Percentiles rank a stretch among this genome's conserved stretches.
These are phyloP conservation scores for Mycena floridula DNA, from an alignment of 768 basidiomycete species.

Conservation along the genomic window DNA sequence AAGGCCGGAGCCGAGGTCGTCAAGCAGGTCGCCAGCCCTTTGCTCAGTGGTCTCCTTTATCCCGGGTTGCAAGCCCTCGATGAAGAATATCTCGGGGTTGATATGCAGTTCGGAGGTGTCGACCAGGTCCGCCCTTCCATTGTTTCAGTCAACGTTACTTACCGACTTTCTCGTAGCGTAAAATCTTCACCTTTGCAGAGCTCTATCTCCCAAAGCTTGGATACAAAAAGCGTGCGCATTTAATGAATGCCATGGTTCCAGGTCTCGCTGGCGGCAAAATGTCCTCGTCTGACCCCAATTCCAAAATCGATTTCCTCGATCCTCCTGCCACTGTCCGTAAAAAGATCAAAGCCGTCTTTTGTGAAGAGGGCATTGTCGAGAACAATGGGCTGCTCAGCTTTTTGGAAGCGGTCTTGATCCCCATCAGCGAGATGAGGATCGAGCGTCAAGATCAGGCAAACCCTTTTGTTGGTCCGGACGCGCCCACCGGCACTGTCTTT, in stretches of 20 bases:
- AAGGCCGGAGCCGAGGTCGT: slow-evolving; percentile 99
- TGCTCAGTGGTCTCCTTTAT: slow-evolving; percentile 90
- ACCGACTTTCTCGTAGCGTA: slow-evolving; percentile 51
- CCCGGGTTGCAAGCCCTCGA: slow-evolving; percentile 96
- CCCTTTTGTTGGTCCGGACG: slow-evolving; percentile 60
- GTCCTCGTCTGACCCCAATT: slow-evolving; percentile 96
- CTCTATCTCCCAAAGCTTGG: slow-evolving; percentile 91
- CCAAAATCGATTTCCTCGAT: slow-evolving; percentile 98
- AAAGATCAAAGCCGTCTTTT: slow-evolving; percentile 91
- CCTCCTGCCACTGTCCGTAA: slow-evolving; percentile 73
- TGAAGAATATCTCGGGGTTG: slow-evolving; percentile 91
- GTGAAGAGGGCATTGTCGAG: slow-evolving; percentile 83
- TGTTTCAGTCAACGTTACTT: neutral
- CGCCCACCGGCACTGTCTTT: slow-evolving; percentile 80
- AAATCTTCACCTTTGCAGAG: slow-evolving; percentile 98
- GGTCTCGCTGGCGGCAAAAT: slow-evolving; percentile 94
- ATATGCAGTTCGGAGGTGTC: slow-evolving; percentile 97
- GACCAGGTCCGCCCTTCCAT: slow-evolving; percentile 66
- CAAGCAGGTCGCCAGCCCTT: slow-evolving; percentile 90
- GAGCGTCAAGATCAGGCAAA: slow-evolving; percentile 39
- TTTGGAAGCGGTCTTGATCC: slow-evolving; percentile 81
- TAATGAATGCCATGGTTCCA: slow-evolving; percentile 99
- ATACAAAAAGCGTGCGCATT: slow-evolving; percentile 89
- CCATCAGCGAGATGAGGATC: slow-evolving; percentile 70
- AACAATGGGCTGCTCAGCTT: slow-evolving; percentile 90